Percentiles rank a stretch among this genome's conserved stretches.
Evolutionary conservation across 2,329 filamentous ascomycete species (phyloP).

Genomic region (Xylariaceae sp.): DNA sequence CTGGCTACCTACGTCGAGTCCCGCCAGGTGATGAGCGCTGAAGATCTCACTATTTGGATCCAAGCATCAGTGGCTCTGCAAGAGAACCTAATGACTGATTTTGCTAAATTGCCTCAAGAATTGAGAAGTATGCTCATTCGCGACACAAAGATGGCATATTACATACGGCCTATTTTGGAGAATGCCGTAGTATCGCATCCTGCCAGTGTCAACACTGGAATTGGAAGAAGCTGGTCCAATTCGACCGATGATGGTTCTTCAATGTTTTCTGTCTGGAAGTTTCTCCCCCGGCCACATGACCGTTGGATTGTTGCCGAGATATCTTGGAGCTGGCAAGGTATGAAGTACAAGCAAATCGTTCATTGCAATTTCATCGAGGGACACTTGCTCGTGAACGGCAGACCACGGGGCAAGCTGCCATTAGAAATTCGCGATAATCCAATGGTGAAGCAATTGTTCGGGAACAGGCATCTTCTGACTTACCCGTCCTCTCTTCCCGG

Average conservation of each 20-base stretch:
- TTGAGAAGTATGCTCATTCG: slow-evolving; percentile 41
- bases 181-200: slow-evolving; percentile 31
- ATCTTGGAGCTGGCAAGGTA: not conserved
- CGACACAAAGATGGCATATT: slow-evolving; percentile 43
- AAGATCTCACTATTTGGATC: slow-evolving; percentile 25
- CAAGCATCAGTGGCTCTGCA: slow-evolving; percentile 38
- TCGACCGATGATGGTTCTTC: not conserved
- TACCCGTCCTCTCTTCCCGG: slow-evolving; percentile 49
- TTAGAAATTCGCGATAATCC: slow-evolving; percentile 42
- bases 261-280: slow-evolving; percentile 33
- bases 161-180: slow-evolving; percentile 35
- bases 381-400: slow-evolving; percentile 36
- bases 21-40: slow-evolving; percentile 1
- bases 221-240: slow-evolving; percentile 42
- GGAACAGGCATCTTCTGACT: slow-evolving; percentile 40
- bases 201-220: slow-evolving; percentile 26
- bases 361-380: slow-evolving; percentile 38
- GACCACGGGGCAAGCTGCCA: slow-evolving; percentile 46
- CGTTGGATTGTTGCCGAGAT: slow-evolving; percentile 23
- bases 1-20: slow-evolving; percentile 13
- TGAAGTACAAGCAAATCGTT: slow-evolving; percentile 3
- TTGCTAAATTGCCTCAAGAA: slow-evolving; percentile 32
- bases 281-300: slow-evolving; percentile 23
- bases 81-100: slow-evolving; percentile 41
- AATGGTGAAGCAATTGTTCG: slow-evolving; percentile 47